These are phyloP conservation scores for Gomphus sp. DNA, from an alignment of 1,284 basidiomycete species.

Conservation along the genomic window DNA sequence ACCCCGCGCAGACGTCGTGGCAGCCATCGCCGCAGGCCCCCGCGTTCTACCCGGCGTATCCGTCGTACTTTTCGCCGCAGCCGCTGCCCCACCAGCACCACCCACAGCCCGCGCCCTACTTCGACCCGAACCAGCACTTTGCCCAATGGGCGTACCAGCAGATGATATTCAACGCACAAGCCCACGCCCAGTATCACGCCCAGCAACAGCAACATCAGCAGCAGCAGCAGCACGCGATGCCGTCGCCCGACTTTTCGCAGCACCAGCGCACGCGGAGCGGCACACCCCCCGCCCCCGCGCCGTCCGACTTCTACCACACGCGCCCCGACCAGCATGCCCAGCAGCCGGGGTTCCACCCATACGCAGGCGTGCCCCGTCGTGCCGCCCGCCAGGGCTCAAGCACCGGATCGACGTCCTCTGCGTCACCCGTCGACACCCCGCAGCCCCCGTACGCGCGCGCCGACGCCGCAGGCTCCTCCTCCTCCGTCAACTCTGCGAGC, in stretches of 20 bases:
- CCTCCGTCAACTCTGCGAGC: constrained; percentile 62
- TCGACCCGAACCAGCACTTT: constrained; percentile 70
- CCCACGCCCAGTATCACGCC: constrained; percentile 17
- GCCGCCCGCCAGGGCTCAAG: constrained; percentile 35
- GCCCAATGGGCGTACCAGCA: constrained; percentile 82
- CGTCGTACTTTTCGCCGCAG: constrained; percentile 11
- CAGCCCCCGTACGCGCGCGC: constrained; percentile 62
- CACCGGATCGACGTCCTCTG: constrained; percentile 17
- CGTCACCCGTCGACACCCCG: constrained; percentile 19
- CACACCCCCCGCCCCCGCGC: constrained; percentile 26
- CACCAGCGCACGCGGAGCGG: constrained; percentile 18
- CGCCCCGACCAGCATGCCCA: constrained; percentile 28
- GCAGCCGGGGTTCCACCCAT: constrained; percentile 60
- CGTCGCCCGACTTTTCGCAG: constrained; percentile 25
- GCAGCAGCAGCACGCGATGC: constrained; percentile 37
- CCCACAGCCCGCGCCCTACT: constrained; percentile 49
- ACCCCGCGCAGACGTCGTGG: constrained; percentile 6
- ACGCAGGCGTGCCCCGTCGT: constrained; percentile 53
- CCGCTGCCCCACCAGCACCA: constrained; percentile 10
- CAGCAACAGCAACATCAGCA: constrained; percentile 19
- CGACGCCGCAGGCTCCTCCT: constrained; percentile 66
- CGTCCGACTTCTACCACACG: constrained; percentile 20
- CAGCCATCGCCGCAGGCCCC: constrained; percentile 12
- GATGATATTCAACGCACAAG: constrained; percentile 61
- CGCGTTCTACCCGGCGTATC: constrained; percentile 13